phyloP scores from a whole-genome alignment of 2,329 filamentous ascomycete genomes.

The Ophiostoma tasmaniense region DNA sequence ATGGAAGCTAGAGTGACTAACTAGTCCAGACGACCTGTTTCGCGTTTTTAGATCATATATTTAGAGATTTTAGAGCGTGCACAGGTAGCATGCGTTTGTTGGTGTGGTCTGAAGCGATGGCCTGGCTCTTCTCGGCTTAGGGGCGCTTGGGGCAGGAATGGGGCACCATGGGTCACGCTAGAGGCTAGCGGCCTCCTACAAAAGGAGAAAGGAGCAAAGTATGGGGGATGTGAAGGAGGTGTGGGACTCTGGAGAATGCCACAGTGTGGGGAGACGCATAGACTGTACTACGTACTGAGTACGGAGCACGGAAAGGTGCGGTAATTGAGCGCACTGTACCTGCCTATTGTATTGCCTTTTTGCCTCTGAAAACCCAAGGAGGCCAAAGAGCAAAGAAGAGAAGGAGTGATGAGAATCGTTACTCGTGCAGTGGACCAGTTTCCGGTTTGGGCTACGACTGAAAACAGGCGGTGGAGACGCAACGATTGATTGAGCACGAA shows the following conservation, averaged over 20 bases:
- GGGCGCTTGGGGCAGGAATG: slow-evolving; percentile 9
- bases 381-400: neutral
- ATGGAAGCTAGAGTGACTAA: neutral
- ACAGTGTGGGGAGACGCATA: neutral
- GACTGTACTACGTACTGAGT: no score
- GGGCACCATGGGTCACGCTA: neutral
- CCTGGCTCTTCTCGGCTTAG: slow-evolving; percentile 15
- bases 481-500: neutral
- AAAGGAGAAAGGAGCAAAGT: slow-evolving; percentile 5
- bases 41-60: neutral
- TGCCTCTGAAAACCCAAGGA: neutral
- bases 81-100: neutral
- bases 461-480: neutral
- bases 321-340: neutral
- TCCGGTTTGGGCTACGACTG: neutral
- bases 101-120: neutral
- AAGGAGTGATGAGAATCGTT: neutral
- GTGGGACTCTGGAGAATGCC: slow-evolving; percentile 18
- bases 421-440: neutral
- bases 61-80: neutral
- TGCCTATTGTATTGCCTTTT: neutral
- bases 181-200: neutral
- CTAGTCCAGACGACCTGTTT: neutral
- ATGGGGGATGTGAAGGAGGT: slow-evolving; percentile 11
- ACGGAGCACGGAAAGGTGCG: neutral